A percentile compares a stretch with the other conserved stretches of the same genome.
Evolutionary conservation across 371 early-diverging fungal species (phyloP).

Genomic region (Zychaea mexicana): DNA sequence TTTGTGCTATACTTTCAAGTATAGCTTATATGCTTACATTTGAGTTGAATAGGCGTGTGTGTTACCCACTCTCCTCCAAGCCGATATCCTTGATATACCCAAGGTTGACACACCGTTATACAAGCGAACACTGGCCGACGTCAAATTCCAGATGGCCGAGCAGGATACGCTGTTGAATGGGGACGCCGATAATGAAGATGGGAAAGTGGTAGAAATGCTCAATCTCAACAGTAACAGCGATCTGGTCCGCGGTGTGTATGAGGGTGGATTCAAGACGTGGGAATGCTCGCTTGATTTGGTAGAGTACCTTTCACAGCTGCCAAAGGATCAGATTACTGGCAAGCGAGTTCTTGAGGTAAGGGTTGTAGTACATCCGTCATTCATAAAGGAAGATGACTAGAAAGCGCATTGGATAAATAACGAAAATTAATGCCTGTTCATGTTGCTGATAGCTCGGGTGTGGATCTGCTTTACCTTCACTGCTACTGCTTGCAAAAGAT

Average conservation of each 20-base stretch:
- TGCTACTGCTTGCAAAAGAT: constrained; percentile 66
- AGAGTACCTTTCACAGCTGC: constrained; percentile 56
- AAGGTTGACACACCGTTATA: constrained; percentile 28
- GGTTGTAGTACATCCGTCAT: not conserved
- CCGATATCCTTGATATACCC: constrained; percentile 36
- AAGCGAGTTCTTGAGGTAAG: constrained; percentile 70
- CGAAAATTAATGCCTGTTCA: not conserved
- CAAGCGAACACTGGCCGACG: constrained; percentile 79
- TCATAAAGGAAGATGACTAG: too few species aligned
- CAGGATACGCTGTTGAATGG: constrained; percentile 57
- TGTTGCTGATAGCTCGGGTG: constrained; percentile 77
- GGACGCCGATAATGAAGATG: constrained; percentile 25
- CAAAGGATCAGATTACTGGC: constrained; percentile 38
- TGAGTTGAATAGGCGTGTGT: constrained; percentile 28
- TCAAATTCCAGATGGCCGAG: constrained; percentile 80
- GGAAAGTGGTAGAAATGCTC: constrained; percentile 49
- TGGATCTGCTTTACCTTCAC: constrained; percentile 86
- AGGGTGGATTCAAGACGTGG: constrained; percentile 97
- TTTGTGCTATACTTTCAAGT: not conserved
- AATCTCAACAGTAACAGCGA: constrained; percentile 71
- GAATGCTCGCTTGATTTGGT: constrained; percentile 90
- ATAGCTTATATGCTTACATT: not conserved
- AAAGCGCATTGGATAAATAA: not conserved
- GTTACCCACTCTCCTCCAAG: constrained; percentile 42
- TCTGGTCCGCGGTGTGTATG: constrained; percentile 86